Evolutionary conservation across 2,329 filamentous ascomycete species (phyloP).

Genomic region (Scedosporium apiospermum): DNA sequence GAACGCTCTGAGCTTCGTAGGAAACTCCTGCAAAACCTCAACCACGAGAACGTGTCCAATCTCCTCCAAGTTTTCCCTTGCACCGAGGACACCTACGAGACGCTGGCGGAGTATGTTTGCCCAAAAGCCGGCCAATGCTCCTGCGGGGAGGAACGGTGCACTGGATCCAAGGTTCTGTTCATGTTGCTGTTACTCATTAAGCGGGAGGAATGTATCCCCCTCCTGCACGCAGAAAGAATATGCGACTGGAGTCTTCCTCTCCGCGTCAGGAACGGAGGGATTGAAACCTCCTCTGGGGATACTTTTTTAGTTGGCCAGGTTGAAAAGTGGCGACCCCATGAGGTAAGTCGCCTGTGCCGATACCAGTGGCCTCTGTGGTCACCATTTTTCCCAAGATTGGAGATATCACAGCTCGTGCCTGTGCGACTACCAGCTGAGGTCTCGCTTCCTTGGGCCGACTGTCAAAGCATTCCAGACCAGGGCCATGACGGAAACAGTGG

Average conservation of each 20-base stretch:
- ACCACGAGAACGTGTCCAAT: background rate
- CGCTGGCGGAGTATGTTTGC: background rate
- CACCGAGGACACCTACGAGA: background rate
- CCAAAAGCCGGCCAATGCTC: background rate
- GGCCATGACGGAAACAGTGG: background rate
- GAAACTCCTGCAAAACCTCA: background rate
- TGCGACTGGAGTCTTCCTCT: background rate
- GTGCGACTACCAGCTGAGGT: background rate
- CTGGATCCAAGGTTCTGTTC: background rate
- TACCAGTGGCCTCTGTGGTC: constrained; percentile 1
- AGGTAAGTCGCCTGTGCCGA: background rate
- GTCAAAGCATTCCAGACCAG: background rate
- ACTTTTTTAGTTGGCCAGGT: background rate
- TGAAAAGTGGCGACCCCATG: background rate
- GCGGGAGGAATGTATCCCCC: background rate
- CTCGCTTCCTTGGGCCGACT: background rate
- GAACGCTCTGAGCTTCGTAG: background rate
- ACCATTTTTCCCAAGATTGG: background rate
- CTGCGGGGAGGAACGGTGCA: background rate
- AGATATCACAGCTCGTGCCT: background rate
- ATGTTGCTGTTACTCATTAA: background rate
- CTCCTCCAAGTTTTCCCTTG: background rate
- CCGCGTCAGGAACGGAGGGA: background rate
- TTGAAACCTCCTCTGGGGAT: background rate
- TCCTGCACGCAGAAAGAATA: background rate